Conservation (phyloP, 1,284 basidiomycete genomes). For the Cronartium quercuum region DNA sequence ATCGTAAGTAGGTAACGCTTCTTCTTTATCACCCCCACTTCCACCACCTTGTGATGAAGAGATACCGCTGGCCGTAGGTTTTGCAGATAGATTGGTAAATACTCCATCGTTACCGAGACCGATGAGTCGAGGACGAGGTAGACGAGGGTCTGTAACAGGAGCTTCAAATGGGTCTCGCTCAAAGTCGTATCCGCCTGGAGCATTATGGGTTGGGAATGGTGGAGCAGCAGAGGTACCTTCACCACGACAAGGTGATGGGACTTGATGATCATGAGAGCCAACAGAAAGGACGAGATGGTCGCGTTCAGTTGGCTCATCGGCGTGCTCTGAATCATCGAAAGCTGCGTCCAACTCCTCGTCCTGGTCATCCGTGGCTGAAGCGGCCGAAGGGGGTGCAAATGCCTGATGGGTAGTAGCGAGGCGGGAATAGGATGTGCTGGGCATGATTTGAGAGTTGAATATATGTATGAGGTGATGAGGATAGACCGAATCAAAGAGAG, state of each 20-base stretch:
- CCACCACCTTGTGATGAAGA: constrained; percentile 40
- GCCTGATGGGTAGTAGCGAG: background rate
- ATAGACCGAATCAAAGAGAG: background rate
- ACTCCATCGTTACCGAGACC: constrained; percentile 92
- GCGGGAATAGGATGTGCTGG: background rate
- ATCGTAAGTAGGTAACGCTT: constrained; percentile 78
- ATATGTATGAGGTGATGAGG: background rate
- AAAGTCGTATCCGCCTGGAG: constrained; percentile 15
- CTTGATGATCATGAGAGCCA: background rate
- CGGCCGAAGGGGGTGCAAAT: background rate
- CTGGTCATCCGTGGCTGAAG: constrained; percentile 16
- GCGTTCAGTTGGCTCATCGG: background rate
- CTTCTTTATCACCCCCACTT: constrained; percentile 59
- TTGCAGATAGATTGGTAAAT: constrained; percentile 89
- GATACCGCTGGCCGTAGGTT: constrained; percentile 59
- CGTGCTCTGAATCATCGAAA: constrained; percentile 19
- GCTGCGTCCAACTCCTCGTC: constrained; percentile 36
- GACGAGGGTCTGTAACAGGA: background rate
- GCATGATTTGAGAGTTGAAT: background rate
- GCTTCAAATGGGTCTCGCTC: constrained; percentile 7
- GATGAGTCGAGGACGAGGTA: constrained; percentile 1
- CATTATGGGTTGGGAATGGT: background rate
- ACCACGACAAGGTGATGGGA: background rate
- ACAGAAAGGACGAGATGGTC: constrained; percentile 1
- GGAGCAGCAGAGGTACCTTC: background rate